Evolutionary conservation across 306 rosid species (phyloP).

Genomic region (Calophaca sinica): DNA sequence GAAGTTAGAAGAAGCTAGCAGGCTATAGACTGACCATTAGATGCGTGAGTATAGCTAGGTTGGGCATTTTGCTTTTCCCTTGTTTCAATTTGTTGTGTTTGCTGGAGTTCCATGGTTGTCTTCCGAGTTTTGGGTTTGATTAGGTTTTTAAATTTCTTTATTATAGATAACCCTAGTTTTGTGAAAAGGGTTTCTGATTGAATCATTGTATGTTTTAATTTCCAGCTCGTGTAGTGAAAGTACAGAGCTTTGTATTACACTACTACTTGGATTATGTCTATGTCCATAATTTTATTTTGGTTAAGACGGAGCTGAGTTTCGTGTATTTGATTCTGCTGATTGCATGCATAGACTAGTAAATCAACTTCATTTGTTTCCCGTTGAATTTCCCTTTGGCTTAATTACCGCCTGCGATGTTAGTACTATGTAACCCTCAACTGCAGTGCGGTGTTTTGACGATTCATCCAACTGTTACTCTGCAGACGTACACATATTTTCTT

Average conservation of each 20-base stretch:
- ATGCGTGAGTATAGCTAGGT: constrained; percentile 70
- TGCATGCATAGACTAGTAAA: neutral
- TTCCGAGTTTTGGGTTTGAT: constrained; percentile 63
- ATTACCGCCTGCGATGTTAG: too few species aligned
- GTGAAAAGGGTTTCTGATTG: constrained; percentile 53
- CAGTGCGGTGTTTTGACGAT: constrained; percentile 42
- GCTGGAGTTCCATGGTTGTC: constrained; percentile 54
- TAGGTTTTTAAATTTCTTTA: constrained; percentile 51
- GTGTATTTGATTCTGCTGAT: constrained; percentile 23
- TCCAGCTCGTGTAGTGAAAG: constrained; percentile 43
- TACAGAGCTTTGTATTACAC: constrained; percentile 42
- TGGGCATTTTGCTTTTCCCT: constrained; percentile 51
- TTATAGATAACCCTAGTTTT: constrained; percentile 62
- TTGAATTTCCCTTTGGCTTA: too few species aligned
- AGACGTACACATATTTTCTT: constrained; percentile 17
- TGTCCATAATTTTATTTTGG: constrained; percentile 29
- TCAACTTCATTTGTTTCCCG: constrained; percentile 4
- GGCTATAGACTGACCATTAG: constrained; percentile 68
- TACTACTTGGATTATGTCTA: constrained; percentile 35
- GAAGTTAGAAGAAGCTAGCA: constrained; percentile 61
- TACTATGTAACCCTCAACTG: too few species aligned
- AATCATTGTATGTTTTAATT: constrained; percentile 47
- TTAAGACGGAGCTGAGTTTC: constrained; percentile 25
- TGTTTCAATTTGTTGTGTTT: constrained; percentile 46
- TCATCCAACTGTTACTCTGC: neutral